Evolutionary conservation across 257 asterid species (phyloP), one percentile per base, ranked within the genome.

Genomic region (Ehretia macrophylla): DNA sequence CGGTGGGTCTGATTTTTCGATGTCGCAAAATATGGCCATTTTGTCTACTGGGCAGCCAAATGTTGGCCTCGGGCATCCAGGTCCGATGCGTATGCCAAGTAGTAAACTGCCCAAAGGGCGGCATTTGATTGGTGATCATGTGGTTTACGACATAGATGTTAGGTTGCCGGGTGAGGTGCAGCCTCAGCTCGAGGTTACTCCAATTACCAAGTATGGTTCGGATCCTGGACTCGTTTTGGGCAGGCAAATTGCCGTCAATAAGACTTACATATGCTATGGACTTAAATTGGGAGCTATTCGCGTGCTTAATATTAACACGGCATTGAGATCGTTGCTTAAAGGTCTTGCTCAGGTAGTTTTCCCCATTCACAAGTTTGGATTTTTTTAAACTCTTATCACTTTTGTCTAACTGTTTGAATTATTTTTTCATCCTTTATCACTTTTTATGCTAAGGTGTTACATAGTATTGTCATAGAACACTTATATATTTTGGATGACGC

Each of bases 141-240:
- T 83, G 49, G 81, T 75, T 11, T 93, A 93, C 23, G 99, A 93
- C 60, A 74, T 93, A 1, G 85, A 90, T 85, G 85, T 78, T 47
- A 83, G 95, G 74, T 64, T 83, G 76, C 85, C 93, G 0, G 95
- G 94, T 5, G 99, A 93, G 81, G 88, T 87, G 71, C 97, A 87
- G 79, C 97, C 99, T 52, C 97, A 93, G 77, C 88, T 93, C 17
- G 99, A 93, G 86, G 99, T 93, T 59, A 93, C 96, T 45, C 99
- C 99, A 21, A 93, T 93, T 75, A 93, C 99, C 4, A 93, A 93
- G 70, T 93, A 93, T 62, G 86, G 69, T 35, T 93, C 99, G 20
- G 99, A 93, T 58, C 97, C 99, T 0, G 96, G 96, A 3, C 92
- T 93, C 58, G 95, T 85, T 35, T 55, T 93, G 61, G 99, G 99